phyloP scores from a whole-genome alignment of 1,284 basidiomycete species.

The Ustilago vetiveriae region DNA sequence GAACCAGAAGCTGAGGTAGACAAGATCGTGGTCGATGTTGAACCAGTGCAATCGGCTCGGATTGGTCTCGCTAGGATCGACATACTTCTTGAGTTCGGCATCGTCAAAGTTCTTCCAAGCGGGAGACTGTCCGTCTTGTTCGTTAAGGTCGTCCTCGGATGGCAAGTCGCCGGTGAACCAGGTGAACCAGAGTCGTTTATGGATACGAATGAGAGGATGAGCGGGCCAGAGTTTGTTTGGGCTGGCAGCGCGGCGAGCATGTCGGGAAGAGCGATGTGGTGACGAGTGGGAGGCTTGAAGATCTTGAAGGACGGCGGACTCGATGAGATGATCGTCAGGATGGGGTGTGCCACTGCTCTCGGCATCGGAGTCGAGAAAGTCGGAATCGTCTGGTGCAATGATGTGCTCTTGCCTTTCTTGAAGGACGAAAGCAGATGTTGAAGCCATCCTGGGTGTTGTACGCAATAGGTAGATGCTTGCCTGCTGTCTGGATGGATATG shows the following conservation, averaged over 20 bases:
- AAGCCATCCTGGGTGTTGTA: conserved; percentile 23
- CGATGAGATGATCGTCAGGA: conserved; percentile 29
- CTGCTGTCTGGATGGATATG: not conserved
- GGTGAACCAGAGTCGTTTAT: conserved; percentile 60
- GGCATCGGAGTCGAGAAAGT: conserved; percentile 56
- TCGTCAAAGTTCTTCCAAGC: conserved; percentile 28
- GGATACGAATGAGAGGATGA: conserved; percentile 56
- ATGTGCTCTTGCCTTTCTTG: conserved; percentile 25
- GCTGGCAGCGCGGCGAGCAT: not conserved
- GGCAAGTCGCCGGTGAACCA: conserved; percentile 39
- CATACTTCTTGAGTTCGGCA: conserved; percentile 29
- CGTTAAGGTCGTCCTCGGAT: conserved; percentile 40
- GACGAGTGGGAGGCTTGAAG: not conserved
- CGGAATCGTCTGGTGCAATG: conserved; percentile 58
- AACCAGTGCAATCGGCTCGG: conserved; percentile 58
- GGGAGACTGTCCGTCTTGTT: conserved; percentile 13
- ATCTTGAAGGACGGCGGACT: conserved; percentile 27
- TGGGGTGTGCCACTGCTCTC: conserved; percentile 16
- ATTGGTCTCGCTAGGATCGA: conserved; percentile 29
- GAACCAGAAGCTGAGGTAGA: conserved; percentile 83
- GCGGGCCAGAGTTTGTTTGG: conserved; percentile 32
- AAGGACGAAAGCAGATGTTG: conserved; percentile 34
- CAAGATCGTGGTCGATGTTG: conserved; percentile 83
- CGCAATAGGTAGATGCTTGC: not conserved
- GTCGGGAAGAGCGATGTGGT: not conserved